Base-by-base conservation (phyloP, 192 early-diverging fungal species). In the Coemansia sp. region DNA sequence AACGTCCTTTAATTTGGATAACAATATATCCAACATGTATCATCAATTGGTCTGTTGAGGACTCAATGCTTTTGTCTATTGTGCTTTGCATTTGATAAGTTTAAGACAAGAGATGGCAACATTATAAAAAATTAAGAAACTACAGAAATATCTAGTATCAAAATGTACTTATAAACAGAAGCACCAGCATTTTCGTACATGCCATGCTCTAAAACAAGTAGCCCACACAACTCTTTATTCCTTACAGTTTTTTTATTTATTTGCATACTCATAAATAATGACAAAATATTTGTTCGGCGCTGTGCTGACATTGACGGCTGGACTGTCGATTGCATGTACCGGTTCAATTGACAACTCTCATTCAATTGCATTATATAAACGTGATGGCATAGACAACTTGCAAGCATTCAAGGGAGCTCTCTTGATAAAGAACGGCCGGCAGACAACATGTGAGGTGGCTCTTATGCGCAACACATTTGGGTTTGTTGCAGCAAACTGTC, bases 381-480 rank as follows among this genome's bases (percentile, higher is more conserved):
- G 70, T 22, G 59, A 53, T 40, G 59, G 54, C 22, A 76, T 67
- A 4, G 51, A 37, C 15, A 67, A 69, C 42, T 25, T 76, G 49
- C 40, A 62, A 11, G 59, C 27, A 17, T 76, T 76, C 58, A 76
- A 69, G 44, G 73, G 73, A 0, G 73, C 67, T 0, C 21, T 78
- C 9, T 53, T 78, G 13, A 40, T 78, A 13, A 78, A 78, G 51
- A 71, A 78, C 45, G 74, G 74, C 9, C 40, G 58, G 39, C 74
- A 71, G 40, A 78, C 74, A 1, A 62, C 74, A 6, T 78, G 74
- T 34, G 74, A 78, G 40, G 55, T 78, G 9, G 74, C 74, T 4
- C 57, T 78, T 0, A 70, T 78, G 74, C 55, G 60, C 45, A 50
- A 25, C 38, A 71, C 68, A 3, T 57, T 53, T 37, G 74, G 59